Percentiles rank a stretch among this genome's conserved stretches.
These are phyloP conservation scores for Alternaria gansuensis DNA, from an alignment of 2,329 filamentous ascomycete species.

Conservation along the genomic window DNA sequence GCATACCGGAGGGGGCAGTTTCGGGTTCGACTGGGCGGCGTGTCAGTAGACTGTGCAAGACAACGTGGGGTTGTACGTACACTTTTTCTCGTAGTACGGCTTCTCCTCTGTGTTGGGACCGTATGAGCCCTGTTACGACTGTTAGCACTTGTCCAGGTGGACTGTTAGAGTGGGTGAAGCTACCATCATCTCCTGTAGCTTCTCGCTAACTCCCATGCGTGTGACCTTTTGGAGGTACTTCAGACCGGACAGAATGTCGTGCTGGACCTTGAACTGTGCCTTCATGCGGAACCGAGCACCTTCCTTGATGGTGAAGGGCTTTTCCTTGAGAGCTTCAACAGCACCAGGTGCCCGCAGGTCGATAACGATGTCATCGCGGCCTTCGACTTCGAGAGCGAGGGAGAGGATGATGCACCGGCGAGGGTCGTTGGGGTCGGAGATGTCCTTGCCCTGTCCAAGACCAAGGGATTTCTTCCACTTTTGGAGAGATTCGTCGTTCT, in stretches of 20 bases:
- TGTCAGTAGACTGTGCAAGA: constrained; percentile 21
- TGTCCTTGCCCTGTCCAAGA: constrained; percentile 68
- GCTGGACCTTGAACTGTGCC: constrained; percentile 92
- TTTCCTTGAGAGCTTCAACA: constrained; percentile 80
- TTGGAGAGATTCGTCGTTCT: constrained; percentile 90
- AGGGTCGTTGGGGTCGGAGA: constrained; percentile 71
- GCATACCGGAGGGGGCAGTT: constrained; percentile 89
- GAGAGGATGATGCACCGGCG: constrained; percentile 93
- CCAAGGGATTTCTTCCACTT: constrained; percentile 98
- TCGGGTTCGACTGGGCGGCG: constrained; percentile 77
- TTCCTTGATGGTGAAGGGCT: constrained; percentile 98
- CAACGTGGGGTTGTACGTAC: constrained; percentile 63
- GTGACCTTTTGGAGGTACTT: constrained; percentile 97
- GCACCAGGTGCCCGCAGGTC: constrained; percentile 80
- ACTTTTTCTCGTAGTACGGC: constrained; percentile 87
- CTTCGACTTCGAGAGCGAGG: constrained; percentile 85
- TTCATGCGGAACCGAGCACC: constrained; percentile 93
- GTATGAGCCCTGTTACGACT: constrained; percentile 77
- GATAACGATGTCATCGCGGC: constrained; percentile 85
- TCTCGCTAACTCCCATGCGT: constrained; percentile 85
- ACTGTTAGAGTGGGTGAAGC: constrained; percentile 41
- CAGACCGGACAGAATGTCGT: constrained; percentile 92
- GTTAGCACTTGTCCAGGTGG: constrained; percentile 20
- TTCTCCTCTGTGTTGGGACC: constrained; percentile 91
- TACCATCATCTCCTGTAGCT: constrained; percentile 98